Evolutionary conservation across 768 basidiomycete genomes (phyloP).

Genomic region (Suillus sp.): DNA sequence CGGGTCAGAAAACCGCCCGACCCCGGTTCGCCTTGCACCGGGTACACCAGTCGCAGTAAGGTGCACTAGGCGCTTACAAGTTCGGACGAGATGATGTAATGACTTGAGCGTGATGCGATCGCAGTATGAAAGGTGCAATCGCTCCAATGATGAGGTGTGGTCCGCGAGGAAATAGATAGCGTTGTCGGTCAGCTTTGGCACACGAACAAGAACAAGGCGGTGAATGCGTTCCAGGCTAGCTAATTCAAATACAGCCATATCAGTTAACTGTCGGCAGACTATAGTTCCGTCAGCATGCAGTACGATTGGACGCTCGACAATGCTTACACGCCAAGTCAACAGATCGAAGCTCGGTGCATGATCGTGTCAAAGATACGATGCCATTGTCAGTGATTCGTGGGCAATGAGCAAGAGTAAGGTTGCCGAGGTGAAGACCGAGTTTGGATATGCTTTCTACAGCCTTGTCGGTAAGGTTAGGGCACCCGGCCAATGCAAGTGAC

Average conservation of each 20-base stretch:
- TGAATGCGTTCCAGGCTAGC: conserved; percentile 68
- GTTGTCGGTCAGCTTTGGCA: conserved; percentile 83
- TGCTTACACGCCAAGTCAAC: conserved; percentile 85
- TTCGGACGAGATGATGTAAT: conserved; percentile 66
- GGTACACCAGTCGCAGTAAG: conserved; percentile 81
- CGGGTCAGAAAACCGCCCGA: conserved; percentile 75
- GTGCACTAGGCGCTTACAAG: conserved; percentile 63
- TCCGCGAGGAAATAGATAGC: conserved; percentile 79
- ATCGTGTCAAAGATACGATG: conserved; percentile 65
- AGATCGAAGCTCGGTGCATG: conserved; percentile 74
- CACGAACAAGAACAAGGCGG: conserved; percentile 78
- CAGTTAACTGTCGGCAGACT: conserved; percentile 85
- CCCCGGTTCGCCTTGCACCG: conserved; percentile 66
- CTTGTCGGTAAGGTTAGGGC: conserved; percentile 70
- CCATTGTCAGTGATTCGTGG: conserved; percentile 77
- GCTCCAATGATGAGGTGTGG: conserved; percentile 67
- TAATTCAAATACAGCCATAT: conserved; percentile 82
- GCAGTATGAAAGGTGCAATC: conserved; percentile 87
- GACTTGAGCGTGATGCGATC: conserved; percentile 77
- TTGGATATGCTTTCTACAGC: conserved; percentile 66
- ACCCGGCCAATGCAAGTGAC: conserved; percentile 76
- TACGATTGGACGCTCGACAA: conserved; percentile 22
- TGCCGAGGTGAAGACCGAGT: conserved; percentile 76
- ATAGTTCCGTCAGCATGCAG: conserved; percentile 23
- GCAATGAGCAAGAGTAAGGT: conserved; percentile 80